phyloP scores from a whole-genome alignment of 805 yeast genomes.

The Hanseniaspora meyeri region DNA sequence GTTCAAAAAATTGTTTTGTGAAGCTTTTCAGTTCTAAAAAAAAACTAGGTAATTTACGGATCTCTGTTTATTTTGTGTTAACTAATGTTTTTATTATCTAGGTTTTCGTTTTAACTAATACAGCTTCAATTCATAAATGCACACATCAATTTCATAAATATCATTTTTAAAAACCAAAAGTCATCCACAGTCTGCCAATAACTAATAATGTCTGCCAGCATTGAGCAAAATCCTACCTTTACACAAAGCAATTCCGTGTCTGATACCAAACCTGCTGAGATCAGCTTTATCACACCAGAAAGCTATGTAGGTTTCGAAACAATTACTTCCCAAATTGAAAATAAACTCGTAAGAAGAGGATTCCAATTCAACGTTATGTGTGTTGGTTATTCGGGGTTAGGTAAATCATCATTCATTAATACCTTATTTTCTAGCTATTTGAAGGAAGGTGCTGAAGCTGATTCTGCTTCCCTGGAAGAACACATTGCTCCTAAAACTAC shows the following conservation, averaged over 20 bases:
- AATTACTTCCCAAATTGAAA: constrained; percentile 89
- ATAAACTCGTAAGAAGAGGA: constrained; percentile 79
- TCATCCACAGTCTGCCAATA: neutral
- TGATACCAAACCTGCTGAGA: neutral
- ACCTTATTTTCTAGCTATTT: constrained; percentile 78
- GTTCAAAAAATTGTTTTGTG: neutral
- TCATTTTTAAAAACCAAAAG: neutral
- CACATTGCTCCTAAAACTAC: constrained; percentile 79
- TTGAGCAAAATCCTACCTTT: neutral
- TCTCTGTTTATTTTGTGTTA: neutral
- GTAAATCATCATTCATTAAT: constrained; percentile 84
- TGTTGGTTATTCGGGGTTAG: constrained; percentile 88
- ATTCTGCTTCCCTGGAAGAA: constrained; percentile 14
- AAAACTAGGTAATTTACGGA: neutral
- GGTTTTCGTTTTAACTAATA: neutral
- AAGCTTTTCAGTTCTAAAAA: neutral
- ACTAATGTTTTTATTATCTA: neutral
- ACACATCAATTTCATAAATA: no score
- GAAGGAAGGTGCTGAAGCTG: constrained; percentile 44
- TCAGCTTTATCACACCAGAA: constrained; percentile 37
- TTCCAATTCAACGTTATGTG: constrained; percentile 90
- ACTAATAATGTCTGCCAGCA: constrained; percentile 1
- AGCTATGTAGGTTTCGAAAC: constrained; percentile 93
- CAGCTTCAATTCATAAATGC: neutral
- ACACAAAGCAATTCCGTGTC: constrained; percentile 10